These are phyloP conservation scores for Jamesozyma rosinii DNA, from an alignment of 805 yeast genomes.

Conservation along the genomic window DNA sequence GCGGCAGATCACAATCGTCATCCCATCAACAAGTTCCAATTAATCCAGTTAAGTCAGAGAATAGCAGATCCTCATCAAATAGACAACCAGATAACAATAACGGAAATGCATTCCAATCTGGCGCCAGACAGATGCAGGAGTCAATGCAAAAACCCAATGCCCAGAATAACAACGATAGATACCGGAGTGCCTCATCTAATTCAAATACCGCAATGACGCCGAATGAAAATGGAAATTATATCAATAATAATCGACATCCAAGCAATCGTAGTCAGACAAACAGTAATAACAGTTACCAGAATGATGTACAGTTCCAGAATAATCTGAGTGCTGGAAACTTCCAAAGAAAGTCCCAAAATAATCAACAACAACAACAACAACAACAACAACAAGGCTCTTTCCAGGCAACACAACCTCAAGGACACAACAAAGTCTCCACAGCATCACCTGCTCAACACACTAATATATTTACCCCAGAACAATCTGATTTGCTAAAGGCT, in stretches of 20 bases:
- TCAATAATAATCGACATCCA: conserved; percentile 3
- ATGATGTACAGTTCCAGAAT: no score
- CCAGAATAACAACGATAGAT: background rate
- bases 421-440: background rate
- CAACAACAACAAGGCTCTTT: background rate
- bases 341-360: background rate
- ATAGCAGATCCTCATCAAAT: conserved; percentile 1
- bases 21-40: background rate
- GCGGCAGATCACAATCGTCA: background rate
- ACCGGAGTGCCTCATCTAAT: background rate
- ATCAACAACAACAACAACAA: background rate
- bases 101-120: background rate
- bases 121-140: background rate
- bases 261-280: background rate
- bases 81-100: background rate
- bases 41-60: conserved; percentile 1
- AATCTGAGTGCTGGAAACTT: background rate
- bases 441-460: background rate
- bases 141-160: background rate
- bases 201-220: background rate
- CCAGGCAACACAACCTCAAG: background rate
- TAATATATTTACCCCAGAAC: conserved; percentile 24
- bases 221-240: conserved; percentile 1
- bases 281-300: background rate
- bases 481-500: conserved; percentile 27